Evolutionary conservation across 2,329 filamentous ascomycete genomes (phyloP), one percentile per base, ranked within the genome.

Genomic region (Penicillium sumatraense): DNA sequence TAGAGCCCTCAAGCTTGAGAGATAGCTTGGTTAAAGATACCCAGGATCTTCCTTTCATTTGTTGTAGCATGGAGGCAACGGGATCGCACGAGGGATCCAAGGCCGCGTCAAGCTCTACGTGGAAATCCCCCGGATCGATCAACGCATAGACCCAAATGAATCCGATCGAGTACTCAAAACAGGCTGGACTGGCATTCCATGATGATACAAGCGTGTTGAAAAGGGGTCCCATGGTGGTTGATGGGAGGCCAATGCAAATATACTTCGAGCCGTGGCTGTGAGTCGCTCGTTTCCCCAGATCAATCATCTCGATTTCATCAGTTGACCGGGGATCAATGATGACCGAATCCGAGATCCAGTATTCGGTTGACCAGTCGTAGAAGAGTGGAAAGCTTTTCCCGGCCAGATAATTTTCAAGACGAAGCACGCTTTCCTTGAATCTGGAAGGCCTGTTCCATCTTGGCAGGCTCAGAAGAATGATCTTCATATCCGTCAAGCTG

Each of bases 121-220:
- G 20, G 46, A 38, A 16, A n/a, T 49, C 26, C 46, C 14, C 18
- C 31, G 20, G 3, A 35, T 35, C 18, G n/a, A 49, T 49, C 20
- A 24, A 49, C 35, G 46, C 31, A 49, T 24, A 20, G n/a, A 49
- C 14, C 46, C 29, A 36, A 33, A 49, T 35, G 14, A 24, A 49
- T n/a, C 29, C 29, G 8, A n/a, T 35, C 29, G 46, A 36, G 23
- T 49, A 49, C 29, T 49, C 35, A 49, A 49, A 49, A 20, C 31
- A 49, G 29, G 31, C 46, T 20, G 33, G 26, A 14, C 31, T 38
- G 9, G 46, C 35, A 29, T 36, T 36, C 46, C 31, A 38, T 24
- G 46, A 49, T n/a, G 31, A 18, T 5, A 49, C 29, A 36, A 49
- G 46, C 24, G 46, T 49, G 46, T 49, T 49, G 46, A 49, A 49